Percentiles rank a stretch among this genome's conserved stretches.
Evolutionary conservation across 2,329 filamentous ascomycete genomes (phyloP).

Genomic region (Fusarium sp.): DNA sequence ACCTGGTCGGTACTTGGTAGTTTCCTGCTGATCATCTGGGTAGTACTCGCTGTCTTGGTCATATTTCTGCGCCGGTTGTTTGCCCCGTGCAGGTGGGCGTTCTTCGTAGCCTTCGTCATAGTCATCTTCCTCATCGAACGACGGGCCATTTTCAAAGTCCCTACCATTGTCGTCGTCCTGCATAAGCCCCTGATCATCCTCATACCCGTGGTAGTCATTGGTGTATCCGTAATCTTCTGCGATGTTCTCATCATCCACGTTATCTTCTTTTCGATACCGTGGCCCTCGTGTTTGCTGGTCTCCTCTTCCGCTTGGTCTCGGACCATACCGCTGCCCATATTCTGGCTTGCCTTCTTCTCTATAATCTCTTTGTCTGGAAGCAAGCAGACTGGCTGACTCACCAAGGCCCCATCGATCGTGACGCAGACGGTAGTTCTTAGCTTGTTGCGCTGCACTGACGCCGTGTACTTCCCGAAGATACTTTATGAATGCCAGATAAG

Average conservation of each 20-base stretch:
- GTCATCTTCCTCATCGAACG: background rate
- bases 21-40: background rate
- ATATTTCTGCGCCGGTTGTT: background rate
- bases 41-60: background rate
- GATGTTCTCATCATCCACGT: background rate
- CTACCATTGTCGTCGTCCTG: background rate
- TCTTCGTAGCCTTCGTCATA: background rate
- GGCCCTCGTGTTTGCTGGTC: background rate
- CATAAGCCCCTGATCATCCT: rapidly evolving
- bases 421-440: background rate
- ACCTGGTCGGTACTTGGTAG: rapidly evolving
- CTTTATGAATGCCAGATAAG: background rate
- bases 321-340: background rate
- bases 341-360: rapidly evolving
- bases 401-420: background rate
- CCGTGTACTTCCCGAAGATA: background rate
- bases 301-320: background rate
- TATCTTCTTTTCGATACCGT: background rate
- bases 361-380: rapidly evolving
- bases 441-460: background rate
- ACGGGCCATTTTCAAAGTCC: background rate
- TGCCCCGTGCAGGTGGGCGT: rapidly evolving
- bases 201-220: rapidly evolving
- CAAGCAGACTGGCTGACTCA: background rate
- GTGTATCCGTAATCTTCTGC: background rate